Conservation (phyloP, 768 basidiomycete species). For the Lenzites betulinus region DNA sequence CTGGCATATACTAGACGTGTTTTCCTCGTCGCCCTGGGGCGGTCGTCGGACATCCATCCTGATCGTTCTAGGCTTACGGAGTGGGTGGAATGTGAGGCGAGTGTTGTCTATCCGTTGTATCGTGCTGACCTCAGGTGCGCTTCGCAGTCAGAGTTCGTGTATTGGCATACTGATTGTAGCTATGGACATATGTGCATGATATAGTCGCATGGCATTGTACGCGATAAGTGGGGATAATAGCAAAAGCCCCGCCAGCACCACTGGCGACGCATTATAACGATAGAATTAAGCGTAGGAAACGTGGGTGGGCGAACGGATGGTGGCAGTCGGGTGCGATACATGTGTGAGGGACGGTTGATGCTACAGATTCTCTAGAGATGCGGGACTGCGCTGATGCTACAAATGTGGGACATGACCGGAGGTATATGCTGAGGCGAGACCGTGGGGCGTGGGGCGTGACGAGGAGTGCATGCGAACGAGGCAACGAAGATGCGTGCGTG, state of each 20-base stretch:
- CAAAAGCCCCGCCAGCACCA: slow-evolving; percentile 1
- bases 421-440: slow-evolving; percentile 5
- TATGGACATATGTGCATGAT: neutral
- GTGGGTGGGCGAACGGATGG: neutral
- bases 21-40: neutral
- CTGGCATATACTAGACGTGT: slow-evolving; percentile 21
- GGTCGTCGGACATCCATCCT: no score
- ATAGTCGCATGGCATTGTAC: neutral
- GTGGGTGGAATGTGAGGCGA: no score
- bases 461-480: neutral
- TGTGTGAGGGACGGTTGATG: slow-evolving; percentile 6
- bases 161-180: neutral
- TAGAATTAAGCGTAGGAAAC: slow-evolving; percentile 18
- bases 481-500: neutral
- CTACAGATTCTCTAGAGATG: slow-evolving; percentile 13
- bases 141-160: neutral
- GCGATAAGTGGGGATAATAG: no score
- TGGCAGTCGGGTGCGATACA: neutral
- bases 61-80: no score
- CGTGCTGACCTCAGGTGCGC: no score
- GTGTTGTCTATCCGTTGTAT: no score
- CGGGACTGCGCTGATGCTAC: slow-evolving; percentile 13
- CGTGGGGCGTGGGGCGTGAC: neutral
- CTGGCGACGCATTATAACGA: slow-evolving; percentile 10
- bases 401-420: neutral